Base-by-base conservation (phyloP, 2,329 filamentous ascomycete genomes). In the Pyrenochaeta sp. region DNA sequence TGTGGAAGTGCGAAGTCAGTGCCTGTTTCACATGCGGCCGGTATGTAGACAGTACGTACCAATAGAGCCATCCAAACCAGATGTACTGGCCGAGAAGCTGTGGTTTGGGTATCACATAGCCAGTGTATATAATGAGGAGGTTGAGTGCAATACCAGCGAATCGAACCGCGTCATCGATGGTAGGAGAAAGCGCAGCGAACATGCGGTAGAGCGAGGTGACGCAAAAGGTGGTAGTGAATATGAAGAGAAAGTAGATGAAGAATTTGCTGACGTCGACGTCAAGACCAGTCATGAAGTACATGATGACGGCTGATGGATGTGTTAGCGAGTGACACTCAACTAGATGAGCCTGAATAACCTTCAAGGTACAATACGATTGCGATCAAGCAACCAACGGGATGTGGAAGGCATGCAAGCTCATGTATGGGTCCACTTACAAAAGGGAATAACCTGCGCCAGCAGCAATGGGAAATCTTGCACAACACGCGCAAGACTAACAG, bases 31-130 rank as follows among this genome's bases (percentile, higher is more conserved):
- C 2, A 43, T 19, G 39, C 39, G 2, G 22, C 12, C 5, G 7
- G 6, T 25, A 25, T 9, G n/a, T 24, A 7, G 6, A 25, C 15
- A 27, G 9, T 27, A 44, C 42, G 25, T 44, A 44, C 42, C 76
- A 80, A 64, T 80, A 73, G 0, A 76, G 42, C 75, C 73, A 77
- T 13, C 87, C 87, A 59, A 89, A 89, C 87, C 87, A 90, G 52
- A 88, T 88, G 52, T 88, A 88, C 6, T 85, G 62, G 27, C 74
- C 62, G 1, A 88, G 74, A n/a, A 89, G 76, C 42, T 84, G 83
- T 12, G 86, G 83, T 68, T 88, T 89, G 0, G 86, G 85, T 64
- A 90, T 90, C n/a, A 88, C 86, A 69, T 90, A 90, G 44, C 88
- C 88, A 19, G 86, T 86, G 69, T 83, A 90, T 65, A 90, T 81